Base-by-base conservation (phyloP, 2,329 filamentous ascomycete genomes). In the Neopestalotiopsis rosae region DNA sequence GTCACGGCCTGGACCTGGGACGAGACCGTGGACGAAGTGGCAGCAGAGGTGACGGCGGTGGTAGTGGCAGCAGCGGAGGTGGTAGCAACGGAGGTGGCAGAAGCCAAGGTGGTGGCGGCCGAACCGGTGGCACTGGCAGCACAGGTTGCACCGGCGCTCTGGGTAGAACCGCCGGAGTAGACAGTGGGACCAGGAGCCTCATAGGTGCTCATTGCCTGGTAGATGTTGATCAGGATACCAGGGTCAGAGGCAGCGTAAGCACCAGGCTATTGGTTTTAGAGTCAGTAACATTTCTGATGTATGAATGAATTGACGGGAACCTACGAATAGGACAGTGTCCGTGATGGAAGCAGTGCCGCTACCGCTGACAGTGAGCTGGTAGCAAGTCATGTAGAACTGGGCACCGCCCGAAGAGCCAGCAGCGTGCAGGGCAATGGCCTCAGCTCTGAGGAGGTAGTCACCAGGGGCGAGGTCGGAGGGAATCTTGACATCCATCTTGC, bases 221-320 rank as follows among this genome's bases (percentile, higher is more conserved):
- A 83, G 70, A 86, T 86, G 75, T 85, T 84, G 72, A 86, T 76
- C 34, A 81, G 76, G 68, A 86, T 84, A 12, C 84, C 84, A 0
- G 84, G 82, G 71, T 86, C 82, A 17, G 70, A 76, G 5, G 80
- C 75, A 74, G 81, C 83, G 74, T 85, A 84, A 0, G 83, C 84
- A 62, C 77, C 76, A 9, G 66, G 66, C 45, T 52, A 17, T 52
- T 10, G 6, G 6, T 52, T 9, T 52, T 1, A 14, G 20, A 2
- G 1, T 52, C 4, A 52, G 45, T 6, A 13, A 49, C 24, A 3
- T 3, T 28, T 28, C 24, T 28, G 4, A 28, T 28, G 24, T 28
- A 28, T 28, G 24, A 28, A 28, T 28, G 24, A 28, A 28, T 28
- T 28, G 24, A 28, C 24, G 24, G 24, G 24, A 28, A 52, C 45